Evolutionary conservation across 1,139 yeast genomes (phyloP).

Genomic region (Protomyces gravidus): DNA sequence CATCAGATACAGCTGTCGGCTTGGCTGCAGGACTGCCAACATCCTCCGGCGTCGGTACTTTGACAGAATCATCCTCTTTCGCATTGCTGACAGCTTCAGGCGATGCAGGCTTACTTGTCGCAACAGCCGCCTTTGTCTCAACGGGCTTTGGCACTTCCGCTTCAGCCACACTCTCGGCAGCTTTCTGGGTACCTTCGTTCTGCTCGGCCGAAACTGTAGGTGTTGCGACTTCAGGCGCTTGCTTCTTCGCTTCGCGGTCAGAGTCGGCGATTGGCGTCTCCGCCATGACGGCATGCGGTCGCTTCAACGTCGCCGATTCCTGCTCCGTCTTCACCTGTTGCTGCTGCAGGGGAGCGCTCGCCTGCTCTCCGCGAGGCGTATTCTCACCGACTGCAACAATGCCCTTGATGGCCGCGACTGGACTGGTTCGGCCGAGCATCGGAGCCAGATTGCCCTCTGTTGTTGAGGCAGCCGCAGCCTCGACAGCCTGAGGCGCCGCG

Average conservation of each 20-base stretch:
- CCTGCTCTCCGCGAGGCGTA: not conserved
- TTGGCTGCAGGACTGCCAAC: not conserved
- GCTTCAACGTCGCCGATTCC: not conserved
- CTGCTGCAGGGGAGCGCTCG: not conserved
- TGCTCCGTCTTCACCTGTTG: not conserved
- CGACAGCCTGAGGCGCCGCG: too few relatives aligned
- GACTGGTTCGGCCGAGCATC: conserved; percentile 27
- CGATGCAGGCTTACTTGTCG: not conserved
- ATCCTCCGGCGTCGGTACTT: conserved; percentile 1
- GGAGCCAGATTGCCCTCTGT: conserved; percentile 22
- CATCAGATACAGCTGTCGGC: not conserved
- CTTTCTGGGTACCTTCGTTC: not conserved
- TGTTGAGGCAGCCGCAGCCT: not conserved
- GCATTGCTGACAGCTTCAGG: not conserved
- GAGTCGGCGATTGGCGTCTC: not conserved
- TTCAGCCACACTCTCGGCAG: not conserved
- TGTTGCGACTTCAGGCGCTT: not conserved
- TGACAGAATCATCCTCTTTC: not conserved
- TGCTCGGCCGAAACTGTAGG: not conserved
- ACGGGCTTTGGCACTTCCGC: not conserved
- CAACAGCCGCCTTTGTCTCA: not conserved
- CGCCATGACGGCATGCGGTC: not conserved
- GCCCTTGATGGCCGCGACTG: conserved; percentile 26
- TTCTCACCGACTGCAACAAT: conserved; percentile 11
- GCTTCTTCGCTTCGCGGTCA: not conserved